These are phyloP conservation scores for Aspergillus affinis DNA, from an alignment of 495 filamentous ascomycete species.

Conservation along the genomic window DNA sequence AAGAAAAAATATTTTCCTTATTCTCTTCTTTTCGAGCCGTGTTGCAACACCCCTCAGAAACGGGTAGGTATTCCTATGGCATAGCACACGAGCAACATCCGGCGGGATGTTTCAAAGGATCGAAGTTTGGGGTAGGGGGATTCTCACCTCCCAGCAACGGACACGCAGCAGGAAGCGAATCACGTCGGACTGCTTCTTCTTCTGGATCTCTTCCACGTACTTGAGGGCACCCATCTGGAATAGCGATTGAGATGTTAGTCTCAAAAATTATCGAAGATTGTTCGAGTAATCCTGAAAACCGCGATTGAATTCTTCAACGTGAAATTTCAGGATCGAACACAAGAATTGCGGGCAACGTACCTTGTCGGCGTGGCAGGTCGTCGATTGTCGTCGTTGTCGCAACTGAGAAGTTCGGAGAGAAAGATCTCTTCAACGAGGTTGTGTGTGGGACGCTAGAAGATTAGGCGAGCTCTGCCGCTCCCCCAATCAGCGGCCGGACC, in stretches of 20 bases:
- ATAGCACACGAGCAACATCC: constrained; percentile 41
- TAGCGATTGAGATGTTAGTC: constrained; percentile 17
- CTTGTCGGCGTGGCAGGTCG: constrained; percentile 53
- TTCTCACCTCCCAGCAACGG: constrained; percentile 99
- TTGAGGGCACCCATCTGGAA: constrained; percentile 88
- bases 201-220: constrained; percentile 99
- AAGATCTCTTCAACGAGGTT: constrained; percentile 37
- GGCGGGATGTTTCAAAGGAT: constrained; percentile 48
- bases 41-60: constrained; percentile 33
- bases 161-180: constrained; percentile 99
- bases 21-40: constrained; percentile 30
- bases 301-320: background rate
- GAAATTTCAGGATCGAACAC: background rate
- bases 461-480: constrained; percentile 41
- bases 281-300: background rate
- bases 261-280: constrained; percentile 4
- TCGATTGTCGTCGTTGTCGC: constrained; percentile 51
- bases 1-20: constrained; percentile 28
- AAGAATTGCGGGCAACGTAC: constrained; percentile 30
- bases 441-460: constrained; percentile 50
- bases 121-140: constrained; percentile 42
- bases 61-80: constrained; percentile 41
- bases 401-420: constrained; percentile 42
- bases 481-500: constrained; percentile 12
- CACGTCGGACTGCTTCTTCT: constrained; percentile 99